Evolutionary conservation across 768 basidiomycete genomes (phyloP), one percentile per base, ranked within the genome.

Genomic region (Obba rivulosa): DNA sequence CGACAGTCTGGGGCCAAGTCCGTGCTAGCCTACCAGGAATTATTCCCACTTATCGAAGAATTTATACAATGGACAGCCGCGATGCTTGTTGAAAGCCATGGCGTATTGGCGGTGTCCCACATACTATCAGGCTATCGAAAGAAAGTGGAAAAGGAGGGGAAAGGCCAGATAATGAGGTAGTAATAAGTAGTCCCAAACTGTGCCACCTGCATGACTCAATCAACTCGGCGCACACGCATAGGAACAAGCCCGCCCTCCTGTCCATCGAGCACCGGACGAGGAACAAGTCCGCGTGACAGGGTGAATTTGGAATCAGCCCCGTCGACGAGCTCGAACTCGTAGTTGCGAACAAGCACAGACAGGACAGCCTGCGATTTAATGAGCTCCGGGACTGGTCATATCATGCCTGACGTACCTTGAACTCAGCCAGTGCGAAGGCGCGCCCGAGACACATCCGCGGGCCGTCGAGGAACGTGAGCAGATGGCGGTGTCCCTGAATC

Each of bases 391-490:
- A n/a, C n/a, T n/a, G n/a, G n/a, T n/a, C n/a, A n/a, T n/a, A 24
- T 20, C 16, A 25, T 5, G 17, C 16, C 5, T 18, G 28, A 45
- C 56, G 24, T 37, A 72, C 73, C 67, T 74, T 75, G 51, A 72
- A 61, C 49, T 72, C 67, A 0, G 67, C 62, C 18, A 73, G 45
- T 2, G 74, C 72, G 49, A 76, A 76, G 13, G 57, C 58, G 31
- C 66, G 69, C 14, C 76, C 76, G 10, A 75, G 60, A 50, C 76
- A 78, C n/a, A 61, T 66, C 28, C 73, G 60, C 3, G 67, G 65
- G 1, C 76, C 77, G 36, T 77, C 75, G 0, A 67, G 57, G 54
- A 76, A 78, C 3, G 70, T 70, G 47, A 73, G 61, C 2, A 76
- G 46, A 34, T 76, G 74, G 16, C 62, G 58, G 28, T 69, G 64